phyloP scores from a whole-genome alignment of 768 basidiomycete genomes.

The Boletus vinaceobasis region DNA sequence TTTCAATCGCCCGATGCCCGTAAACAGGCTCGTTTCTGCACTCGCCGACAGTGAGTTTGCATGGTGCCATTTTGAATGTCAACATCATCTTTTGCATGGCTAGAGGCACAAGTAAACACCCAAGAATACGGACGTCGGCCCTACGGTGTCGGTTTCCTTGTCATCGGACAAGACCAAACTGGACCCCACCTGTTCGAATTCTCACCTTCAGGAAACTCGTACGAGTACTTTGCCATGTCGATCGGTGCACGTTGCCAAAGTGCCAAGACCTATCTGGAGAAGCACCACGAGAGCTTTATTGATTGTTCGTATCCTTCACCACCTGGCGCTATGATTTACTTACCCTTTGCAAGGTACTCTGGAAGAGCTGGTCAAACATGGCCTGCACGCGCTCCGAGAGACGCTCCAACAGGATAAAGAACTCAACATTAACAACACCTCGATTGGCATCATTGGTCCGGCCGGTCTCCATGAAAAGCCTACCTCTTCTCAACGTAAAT shows the following conservation, averaged over 20 bases:
- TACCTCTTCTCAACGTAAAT: constrained; percentile 54
- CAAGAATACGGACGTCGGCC: constrained; percentile 97
- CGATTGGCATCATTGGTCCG: constrained; percentile 88
- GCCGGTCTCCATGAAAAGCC: constrained; percentile 54
- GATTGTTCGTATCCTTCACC: constrained; percentile 57
- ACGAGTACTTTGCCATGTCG: constrained; percentile 97
- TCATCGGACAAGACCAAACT: constrained; percentile 93
- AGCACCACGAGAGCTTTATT: constrained; percentile 82
- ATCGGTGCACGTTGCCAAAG: constrained; percentile 98
- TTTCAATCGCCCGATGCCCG: constrained; percentile 92
- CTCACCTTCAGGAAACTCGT: constrained; percentile 94
- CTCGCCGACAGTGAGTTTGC: constrained; percentile 87
- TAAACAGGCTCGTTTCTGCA: constrained; percentile 86
- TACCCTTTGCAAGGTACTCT: constrained; percentile 55
- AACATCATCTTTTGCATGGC: constrained; percentile 4
- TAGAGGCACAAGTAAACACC: constrained; percentile 98
- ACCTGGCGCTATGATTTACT: neutral
- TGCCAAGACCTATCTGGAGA: constrained; percentile 97
- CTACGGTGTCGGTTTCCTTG: constrained; percentile 98
- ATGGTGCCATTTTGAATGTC: neutral
- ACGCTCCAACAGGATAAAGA: constrained; percentile 99
- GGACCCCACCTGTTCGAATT: constrained; percentile 99
- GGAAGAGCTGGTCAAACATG: constrained; percentile 88
- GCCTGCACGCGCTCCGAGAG: constrained; percentile 91
- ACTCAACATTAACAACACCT: constrained; percentile 89